Percentiles rank a stretch among this genome's conserved stretches.
Conservation (phyloP, 192 early-diverging fungal species). For the Physocladia obscura region DNA sequence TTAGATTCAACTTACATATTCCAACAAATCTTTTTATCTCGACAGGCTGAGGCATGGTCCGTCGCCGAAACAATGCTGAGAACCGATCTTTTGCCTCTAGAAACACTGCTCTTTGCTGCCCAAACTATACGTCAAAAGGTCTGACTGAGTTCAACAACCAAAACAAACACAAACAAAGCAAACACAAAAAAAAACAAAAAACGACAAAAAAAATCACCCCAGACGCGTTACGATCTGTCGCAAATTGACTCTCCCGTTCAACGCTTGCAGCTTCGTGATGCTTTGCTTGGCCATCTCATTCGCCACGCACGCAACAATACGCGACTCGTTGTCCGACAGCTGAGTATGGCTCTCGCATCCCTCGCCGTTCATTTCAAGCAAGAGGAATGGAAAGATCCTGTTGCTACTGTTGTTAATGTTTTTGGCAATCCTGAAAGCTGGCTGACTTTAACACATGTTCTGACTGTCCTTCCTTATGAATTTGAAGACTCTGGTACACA, state of each 20-base stretch:
- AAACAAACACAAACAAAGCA: no score
- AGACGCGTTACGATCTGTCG: conserved; percentile 78
- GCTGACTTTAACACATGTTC: conserved; percentile 72
- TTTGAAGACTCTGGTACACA: conserved; percentile 34
- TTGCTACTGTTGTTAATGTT: conserved; percentile 68
- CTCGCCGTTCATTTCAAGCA: conserved; percentile 72
- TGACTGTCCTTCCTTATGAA: conserved; percentile 88
- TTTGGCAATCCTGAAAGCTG: conserved; percentile 64
- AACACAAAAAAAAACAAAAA: neutral
- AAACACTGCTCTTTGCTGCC: conserved; percentile 82
- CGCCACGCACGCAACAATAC: conserved; percentile 51
- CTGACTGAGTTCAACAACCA: neutral
- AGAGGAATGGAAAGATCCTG: conserved; percentile 76
- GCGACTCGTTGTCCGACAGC: conserved; percentile 71
- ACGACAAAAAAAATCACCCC: neutral
- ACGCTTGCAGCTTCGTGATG: conserved; percentile 66
- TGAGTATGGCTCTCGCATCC: conserved; percentile 81
- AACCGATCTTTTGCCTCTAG: conserved; percentile 49
- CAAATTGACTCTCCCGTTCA: conserved; percentile 70
- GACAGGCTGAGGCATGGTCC: conserved; percentile 79
- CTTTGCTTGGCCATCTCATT: conserved; percentile 70
- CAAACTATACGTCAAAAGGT: conserved; percentile 92
- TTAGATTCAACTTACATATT: no score
- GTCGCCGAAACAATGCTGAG: conserved; percentile 73
- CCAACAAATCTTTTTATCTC: no score